Evolutionary conservation across 1,284 basidiomycete species (phyloP).

Genomic region (Ceratobasidium sp.): DNA sequence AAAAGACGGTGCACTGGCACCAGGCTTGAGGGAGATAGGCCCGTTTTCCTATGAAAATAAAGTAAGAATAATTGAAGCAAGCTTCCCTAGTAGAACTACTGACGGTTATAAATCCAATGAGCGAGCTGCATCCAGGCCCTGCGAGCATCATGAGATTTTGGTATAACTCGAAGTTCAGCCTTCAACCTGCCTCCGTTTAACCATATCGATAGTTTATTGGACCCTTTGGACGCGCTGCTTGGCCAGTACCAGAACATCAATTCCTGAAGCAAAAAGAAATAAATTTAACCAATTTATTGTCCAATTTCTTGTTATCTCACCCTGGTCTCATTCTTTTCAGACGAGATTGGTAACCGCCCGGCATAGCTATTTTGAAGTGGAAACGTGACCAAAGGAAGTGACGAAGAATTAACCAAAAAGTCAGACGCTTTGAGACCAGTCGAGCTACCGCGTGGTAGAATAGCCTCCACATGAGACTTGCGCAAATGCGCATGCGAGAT

Average conservation of each 20-base stretch:
- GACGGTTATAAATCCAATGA: conserved; percentile 17
- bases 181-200: conserved; percentile 8
- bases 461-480: not conserved
- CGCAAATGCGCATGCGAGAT: not conserved
- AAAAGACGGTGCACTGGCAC: conserved; percentile 52
- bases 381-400: conserved; percentile 47
- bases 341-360: conserved; percentile 45
- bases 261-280: conserved; percentile 24
- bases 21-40: conserved; percentile 53
- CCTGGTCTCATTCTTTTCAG: conserved; percentile 35
- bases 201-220: conserved; percentile 24
- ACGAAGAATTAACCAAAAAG: conserved; percentile 47
- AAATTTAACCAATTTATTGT: not conserved
- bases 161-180: not conserved
- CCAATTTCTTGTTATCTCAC: not conserved
- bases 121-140: conserved; percentile 29
- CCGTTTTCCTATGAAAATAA: conserved; percentile 57
- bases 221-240: conserved; percentile 8
- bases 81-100: not conserved
- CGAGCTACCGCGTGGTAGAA: not conserved
- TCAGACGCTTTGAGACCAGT: conserved; percentile 7
- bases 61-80: too few species aligned
- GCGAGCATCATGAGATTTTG: too few species aligned
- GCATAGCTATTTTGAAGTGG: conserved; percentile 46
- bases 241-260: conserved; percentile 50